Evolutionary conservation across 164 flowering plant genomes (phyloP).

Genomic region (Tetrastigma voinierianum): DNA sequence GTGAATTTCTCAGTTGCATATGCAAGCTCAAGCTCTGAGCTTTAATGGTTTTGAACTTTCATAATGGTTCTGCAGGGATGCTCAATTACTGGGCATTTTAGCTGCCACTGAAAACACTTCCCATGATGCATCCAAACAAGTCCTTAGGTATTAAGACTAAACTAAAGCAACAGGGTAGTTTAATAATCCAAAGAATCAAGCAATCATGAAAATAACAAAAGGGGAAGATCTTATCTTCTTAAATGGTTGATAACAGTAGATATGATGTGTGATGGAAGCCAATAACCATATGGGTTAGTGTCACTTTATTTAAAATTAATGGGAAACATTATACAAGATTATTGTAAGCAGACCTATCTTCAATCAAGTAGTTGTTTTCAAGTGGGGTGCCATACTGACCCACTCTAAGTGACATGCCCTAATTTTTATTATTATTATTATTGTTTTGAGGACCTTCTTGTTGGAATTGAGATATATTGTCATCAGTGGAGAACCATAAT

Average conservation of each 20-base stretch:
- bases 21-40: not conserved
- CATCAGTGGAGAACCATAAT: too few species aligned
- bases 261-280: not conserved
- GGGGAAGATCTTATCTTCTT: not conserved
- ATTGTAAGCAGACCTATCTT: not conserved
- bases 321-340: not conserved
- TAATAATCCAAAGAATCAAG: not conserved
- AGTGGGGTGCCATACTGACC: too few species aligned
- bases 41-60: not conserved
- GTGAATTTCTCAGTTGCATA: not conserved
- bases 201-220: not conserved
- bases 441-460: too few species aligned
- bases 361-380: not conserved
- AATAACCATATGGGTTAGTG: not conserved
- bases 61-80: not conserved
- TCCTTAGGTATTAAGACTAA: not conserved
- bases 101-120: not conserved
- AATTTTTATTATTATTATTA: too few species aligned
- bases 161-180: not conserved
- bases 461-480: too few species aligned
- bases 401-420: too few species aligned
- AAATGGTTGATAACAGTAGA: not conserved
- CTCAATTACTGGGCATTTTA: not conserved
- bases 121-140: not conserved
- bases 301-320: not conserved